Conservation (phyloP, 2,329 filamentous ascomycete genomes). For the Arthrinium puccinioides region DNA sequence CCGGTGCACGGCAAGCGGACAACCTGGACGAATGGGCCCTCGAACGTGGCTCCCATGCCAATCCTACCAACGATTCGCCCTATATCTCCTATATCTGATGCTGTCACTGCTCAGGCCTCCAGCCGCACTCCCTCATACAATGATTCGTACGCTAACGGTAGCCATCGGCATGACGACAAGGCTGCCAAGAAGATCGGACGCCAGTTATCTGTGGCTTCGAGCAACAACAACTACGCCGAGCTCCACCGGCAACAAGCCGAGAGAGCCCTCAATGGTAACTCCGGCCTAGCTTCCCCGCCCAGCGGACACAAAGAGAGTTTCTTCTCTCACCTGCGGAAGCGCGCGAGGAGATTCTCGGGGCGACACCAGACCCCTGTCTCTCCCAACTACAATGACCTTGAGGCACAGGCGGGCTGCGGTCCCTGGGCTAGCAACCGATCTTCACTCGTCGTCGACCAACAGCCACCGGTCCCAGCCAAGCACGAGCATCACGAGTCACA, state of each 20-base stretch:
- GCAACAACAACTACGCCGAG: slow-evolving; percentile 88
- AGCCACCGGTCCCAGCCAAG: slow-evolving; percentile 37
- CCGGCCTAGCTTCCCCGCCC: slow-evolving; percentile 67
- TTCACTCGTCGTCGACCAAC: slow-evolving; percentile 68
- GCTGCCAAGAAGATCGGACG: slow-evolving; percentile 85
- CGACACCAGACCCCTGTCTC: slow-evolving; percentile 78
- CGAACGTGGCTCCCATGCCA: slow-evolving; percentile 82
- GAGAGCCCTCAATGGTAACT: slow-evolving; percentile 76
- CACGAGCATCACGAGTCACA: slow-evolving; percentile 53
- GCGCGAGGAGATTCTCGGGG: slow-evolving; percentile 85
- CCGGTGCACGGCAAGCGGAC: slow-evolving; percentile 69
- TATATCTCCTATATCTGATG: slow-evolving; percentile 92
- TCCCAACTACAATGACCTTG: slow-evolving; percentile 75
- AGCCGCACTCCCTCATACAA: slow-evolving; percentile 50
- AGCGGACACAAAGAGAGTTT: slow-evolving; percentile 88
- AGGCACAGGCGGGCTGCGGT: slow-evolving; percentile 85
- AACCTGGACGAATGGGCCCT: slow-evolving; percentile 83
- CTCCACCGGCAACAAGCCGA: slow-evolving; percentile 87
- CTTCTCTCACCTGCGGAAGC: slow-evolving; percentile 93
- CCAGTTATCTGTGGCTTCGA: slow-evolving; percentile 86
- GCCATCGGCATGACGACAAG: slow-evolving; percentile 50
- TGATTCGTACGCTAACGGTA: slow-evolving; percentile 37
- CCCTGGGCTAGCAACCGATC: slow-evolving; percentile 84
- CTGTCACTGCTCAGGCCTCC: slow-evolving; percentile 82
- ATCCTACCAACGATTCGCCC: slow-evolving; percentile 92